A percentile compares a stretch with the other conserved stretches of the same genome.
Conservation (phyloP, 2,329 filamentous ascomycete genomes). For the Clarireedia homoeocarpa region DNA sequence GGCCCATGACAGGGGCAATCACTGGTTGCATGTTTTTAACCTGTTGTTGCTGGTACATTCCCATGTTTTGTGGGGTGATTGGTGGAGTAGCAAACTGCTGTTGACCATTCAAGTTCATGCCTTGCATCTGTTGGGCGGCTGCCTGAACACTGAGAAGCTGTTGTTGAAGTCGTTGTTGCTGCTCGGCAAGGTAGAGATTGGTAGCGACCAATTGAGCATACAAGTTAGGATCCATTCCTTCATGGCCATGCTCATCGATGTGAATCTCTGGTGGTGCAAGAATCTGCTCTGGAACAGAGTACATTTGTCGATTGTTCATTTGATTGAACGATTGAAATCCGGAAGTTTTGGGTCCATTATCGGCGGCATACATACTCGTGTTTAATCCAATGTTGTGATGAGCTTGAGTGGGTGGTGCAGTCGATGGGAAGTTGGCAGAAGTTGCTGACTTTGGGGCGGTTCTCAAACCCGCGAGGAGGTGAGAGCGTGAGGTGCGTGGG, state of each 20-base stretch:
- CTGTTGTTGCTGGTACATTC: conserved; percentile 40
- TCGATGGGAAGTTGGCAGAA: conserved; percentile 62
- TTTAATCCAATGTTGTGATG: conserved; percentile 27
- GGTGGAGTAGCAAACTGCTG: conserved; percentile 45
- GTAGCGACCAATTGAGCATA: conserved; percentile 87
- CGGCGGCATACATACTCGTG: conserved; percentile 29
- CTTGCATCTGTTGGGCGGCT: conserved; percentile 75
- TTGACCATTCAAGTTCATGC: conserved; percentile 58
- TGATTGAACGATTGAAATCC: conserved; percentile 27
- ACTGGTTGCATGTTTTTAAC: conserved; percentile 36
- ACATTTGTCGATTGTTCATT: conserved; percentile 47
- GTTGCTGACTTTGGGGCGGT: conserved; percentile 83
- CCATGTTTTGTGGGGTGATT: conserved; percentile 43
- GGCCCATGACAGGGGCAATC: conserved; percentile 44
- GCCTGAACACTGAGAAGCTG: conserved; percentile 79
- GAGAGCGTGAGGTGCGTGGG: conserved; percentile 88
- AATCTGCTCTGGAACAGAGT: conserved; percentile 75
- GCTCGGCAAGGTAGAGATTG: conserved; percentile 86
- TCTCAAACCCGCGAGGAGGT: conserved; percentile 84
- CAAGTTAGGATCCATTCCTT: conserved; percentile 74
- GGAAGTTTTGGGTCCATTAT: conserved; percentile 29
- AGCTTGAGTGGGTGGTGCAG: conserved; percentile 51
- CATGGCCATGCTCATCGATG: conserved; percentile 59
- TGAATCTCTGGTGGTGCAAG: conserved; percentile 76
- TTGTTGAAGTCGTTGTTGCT: conserved; percentile 91